These are phyloP conservation scores for Cucumis cinereus DNA, from an alignment of 306 rosid genomes.

Conservation along the genomic window DNA sequence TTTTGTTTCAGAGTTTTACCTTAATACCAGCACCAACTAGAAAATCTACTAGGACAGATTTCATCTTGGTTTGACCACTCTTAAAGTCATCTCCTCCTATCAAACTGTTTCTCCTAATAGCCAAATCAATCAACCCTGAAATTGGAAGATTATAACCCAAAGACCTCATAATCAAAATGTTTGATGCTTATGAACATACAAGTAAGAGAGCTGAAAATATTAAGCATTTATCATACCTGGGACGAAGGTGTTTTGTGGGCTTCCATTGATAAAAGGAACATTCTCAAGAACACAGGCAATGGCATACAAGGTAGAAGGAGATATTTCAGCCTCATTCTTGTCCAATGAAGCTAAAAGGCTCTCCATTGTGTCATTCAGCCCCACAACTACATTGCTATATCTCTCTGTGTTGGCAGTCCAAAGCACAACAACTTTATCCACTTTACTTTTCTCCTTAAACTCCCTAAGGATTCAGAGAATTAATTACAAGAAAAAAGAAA, in stretches of 20 bases:
- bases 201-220: neutral
- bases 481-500: neutral
- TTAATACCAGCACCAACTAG: conserved; percentile 99
- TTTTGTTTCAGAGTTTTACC: conserved; percentile 20
- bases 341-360: conserved; percentile 68
- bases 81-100: conserved; percentile 98
- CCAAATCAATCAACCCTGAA: conserved; percentile 76
- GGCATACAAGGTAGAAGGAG: conserved; percentile 89
- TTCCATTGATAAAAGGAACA: conserved; percentile 88
- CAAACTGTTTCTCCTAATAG: conserved; percentile 59
- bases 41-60: conserved; percentile 88
- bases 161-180: neutral
- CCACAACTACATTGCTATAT: conserved; percentile 69
- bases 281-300: conserved; percentile 75
- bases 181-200: neutral
- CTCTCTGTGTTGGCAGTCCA: conserved; percentile 99
- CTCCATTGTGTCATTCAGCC: conserved; percentile 72
- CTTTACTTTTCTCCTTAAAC: conserved; percentile 74
- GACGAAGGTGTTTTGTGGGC: conserved; percentile 95
- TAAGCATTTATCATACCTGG: conserved; percentile 37
- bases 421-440: conserved; percentile 82
- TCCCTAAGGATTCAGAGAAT: conserved; percentile 28
- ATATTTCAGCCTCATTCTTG: conserved; percentile 78
- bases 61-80: conserved; percentile 99
- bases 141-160: neutral